Evolutionary conservation across 2,329 filamentous ascomycete species (phyloP).

Genomic region (Ceratocystis alfenasii): DNA sequence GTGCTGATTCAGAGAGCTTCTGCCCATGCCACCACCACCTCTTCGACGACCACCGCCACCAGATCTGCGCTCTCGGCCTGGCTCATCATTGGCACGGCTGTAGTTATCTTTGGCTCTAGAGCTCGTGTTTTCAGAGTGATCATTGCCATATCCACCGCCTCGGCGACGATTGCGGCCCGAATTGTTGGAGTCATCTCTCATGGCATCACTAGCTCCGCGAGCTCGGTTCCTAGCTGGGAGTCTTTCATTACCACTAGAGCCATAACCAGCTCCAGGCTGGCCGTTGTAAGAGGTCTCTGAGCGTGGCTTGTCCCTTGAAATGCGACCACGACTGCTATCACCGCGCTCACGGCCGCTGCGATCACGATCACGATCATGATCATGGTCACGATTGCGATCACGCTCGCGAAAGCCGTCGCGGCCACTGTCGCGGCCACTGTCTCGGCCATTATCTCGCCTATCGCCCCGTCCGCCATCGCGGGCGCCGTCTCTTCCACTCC

Average conservation of each 20-base stretch:
- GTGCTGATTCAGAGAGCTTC: slow-evolving; percentile 16
- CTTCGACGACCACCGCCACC: slow-evolving; percentile 11
- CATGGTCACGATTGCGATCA: no score
- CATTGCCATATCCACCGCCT: not conserved
- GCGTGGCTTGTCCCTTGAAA: not conserved
- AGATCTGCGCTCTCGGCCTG: slow-evolving; percentile 1
- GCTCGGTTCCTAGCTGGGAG: not conserved
- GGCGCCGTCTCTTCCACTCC: not conserved
- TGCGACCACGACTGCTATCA: not conserved
- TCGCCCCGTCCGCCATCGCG: not conserved
- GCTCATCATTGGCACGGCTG: not conserved
- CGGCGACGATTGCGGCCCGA: slow-evolving; percentile 1
- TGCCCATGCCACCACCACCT: slow-evolving; percentile 12
- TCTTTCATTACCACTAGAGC: slow-evolving; percentile 10
- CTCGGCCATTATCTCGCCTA: not conserved
- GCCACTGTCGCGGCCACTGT: not conserved
- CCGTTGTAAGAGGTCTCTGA: not conserved
- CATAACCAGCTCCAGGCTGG: slow-evolving; percentile 1
- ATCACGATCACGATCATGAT: no score
- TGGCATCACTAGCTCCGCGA: not conserved
- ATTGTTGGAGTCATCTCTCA: not conserved
- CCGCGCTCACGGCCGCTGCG: not conserved
- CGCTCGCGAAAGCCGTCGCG: not conserved
- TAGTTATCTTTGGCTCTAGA: not conserved
- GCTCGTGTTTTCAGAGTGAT: not conserved